Base-by-base conservation (phyloP, 2,329 filamentous ascomycete genomes). In the Talaromyces sp. region DNA sequence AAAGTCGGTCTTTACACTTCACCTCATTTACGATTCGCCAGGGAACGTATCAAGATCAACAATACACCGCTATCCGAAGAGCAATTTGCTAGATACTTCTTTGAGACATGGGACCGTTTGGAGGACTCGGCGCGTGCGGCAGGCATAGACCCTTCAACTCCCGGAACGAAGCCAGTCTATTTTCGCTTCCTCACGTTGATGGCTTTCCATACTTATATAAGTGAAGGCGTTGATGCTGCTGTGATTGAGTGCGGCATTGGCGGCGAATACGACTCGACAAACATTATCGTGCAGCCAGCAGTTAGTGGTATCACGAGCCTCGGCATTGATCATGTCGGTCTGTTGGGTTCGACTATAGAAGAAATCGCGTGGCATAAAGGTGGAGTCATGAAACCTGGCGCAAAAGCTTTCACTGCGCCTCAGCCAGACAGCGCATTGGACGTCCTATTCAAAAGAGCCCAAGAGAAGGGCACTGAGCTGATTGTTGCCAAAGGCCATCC, bases 181-280 rank as follows among this genome's bases (percentile, higher is more conserved):
- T 98, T 98, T 74, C 88, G 93, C 30, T 97, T 91, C 71, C 75
- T 99, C 71, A 97, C 93, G 0, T 81, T 99, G 42, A 84, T 97
- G 78, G 93, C 93, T 1, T 85, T 96, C 69, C 92, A 96, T 70
- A 84, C 88, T 1, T 99, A 96, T 68, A 71, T 96, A 28, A 75
- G 82, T 55, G 89, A 95, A 72, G 88, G 88, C 0, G 87, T 97
- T 0, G 82, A 88, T 65, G 86, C 86, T 19, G 93, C 92, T 0
- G 86, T 98, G 10, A 83, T 98, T 36, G 95, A 99, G 77, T 96
- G 92, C 69, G 95, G 95, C 0, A 96, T 98, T 65, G 95, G 95
- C 17, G 95, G 93, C 55, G 91, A 96, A 76, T 92, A 92, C 70
- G 93, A 98, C 71, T 89, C 90, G 30, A 99, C 95, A 10, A 98